Evolutionary conservation across 2,329 filamentous ascomycete genomes (phyloP).

Genomic region (Calonectria fujianensis): DNA sequence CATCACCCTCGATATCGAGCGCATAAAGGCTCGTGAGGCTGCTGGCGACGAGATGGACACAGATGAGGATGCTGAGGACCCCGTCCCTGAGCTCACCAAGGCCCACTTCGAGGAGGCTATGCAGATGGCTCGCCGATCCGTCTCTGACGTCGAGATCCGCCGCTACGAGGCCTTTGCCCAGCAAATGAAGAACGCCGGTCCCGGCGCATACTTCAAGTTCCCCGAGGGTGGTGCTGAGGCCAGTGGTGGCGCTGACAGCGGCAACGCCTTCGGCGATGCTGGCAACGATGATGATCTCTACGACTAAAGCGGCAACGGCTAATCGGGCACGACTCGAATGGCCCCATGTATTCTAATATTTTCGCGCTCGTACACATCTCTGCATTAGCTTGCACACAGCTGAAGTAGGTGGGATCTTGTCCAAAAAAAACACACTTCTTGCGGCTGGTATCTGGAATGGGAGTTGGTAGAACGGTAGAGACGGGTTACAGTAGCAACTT

Average conservation of each 20-base stretch:
- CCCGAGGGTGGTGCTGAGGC: slow-evolving; percentile 82
- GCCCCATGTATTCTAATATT: slow-evolving; percentile 70
- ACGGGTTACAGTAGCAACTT: slow-evolving; percentile 47
- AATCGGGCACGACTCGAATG: slow-evolving; percentile 48
- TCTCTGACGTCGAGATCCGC: slow-evolving; percentile 97
- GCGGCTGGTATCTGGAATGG: slow-evolving; percentile 56
- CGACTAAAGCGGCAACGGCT: slow-evolving; percentile 76
- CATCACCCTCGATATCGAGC: slow-evolving; percentile 91
- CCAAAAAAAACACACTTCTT: slow-evolving; percentile 52
- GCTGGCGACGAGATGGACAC: slow-evolving; percentile 85
- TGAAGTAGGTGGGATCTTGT: slow-evolving; percentile 48
- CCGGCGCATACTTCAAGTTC: slow-evolving; percentile 99
- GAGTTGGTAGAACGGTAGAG: slow-evolving; percentile 62
- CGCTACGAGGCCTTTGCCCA: slow-evolving; percentile 99
- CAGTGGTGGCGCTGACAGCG: slow-evolving; percentile 75
- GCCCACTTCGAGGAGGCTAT: slow-evolving; percentile 99
- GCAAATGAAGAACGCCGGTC: slow-evolving; percentile 98
- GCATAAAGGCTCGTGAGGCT: slow-evolving; percentile 90
- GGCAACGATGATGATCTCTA: slow-evolving; percentile 98
- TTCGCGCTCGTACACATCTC: slow-evolving; percentile 61
- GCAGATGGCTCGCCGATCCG: slow-evolving; percentile 93
- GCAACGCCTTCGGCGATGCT: slow-evolving; percentile 85
- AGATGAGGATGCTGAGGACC: slow-evolving; percentile 87
- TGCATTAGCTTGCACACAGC: slow-evolving; percentile 53
- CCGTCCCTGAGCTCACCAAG: slow-evolving; percentile 95